phyloP scores from a whole-genome alignment of 1,284 basidiomycete genomes.

The Sutorius eximius region DNA sequence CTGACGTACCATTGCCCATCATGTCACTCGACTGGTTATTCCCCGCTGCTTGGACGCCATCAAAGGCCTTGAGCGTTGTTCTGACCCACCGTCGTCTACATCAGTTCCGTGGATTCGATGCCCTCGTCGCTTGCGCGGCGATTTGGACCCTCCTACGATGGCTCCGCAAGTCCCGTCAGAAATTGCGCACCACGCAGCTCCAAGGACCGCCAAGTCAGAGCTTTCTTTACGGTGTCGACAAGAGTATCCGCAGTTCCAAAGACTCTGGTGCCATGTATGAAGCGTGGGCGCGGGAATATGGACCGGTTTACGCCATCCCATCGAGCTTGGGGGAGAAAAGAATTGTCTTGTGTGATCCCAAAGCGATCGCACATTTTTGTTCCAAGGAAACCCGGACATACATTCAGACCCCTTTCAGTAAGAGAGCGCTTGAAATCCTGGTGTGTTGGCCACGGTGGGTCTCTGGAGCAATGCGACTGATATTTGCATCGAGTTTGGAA shows the following conservation, averaged over 20 bases:
- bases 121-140: not conserved
- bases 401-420: slow-evolving; percentile 38
- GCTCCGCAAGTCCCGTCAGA: not conserved
- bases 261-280: slow-evolving; percentile 12
- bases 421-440: slow-evolving; percentile 41
- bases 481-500: slow-evolving; percentile 2
- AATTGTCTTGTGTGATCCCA: slow-evolving; percentile 36
- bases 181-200: not conserved
- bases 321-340: slow-evolving; percentile 40
- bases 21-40: not conserved
- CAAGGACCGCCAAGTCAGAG: not conserved
- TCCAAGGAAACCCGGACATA: slow-evolving; percentile 48
- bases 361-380: slow-evolving; percentile 39
- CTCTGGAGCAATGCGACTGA: not conserved
- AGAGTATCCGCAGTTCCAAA: not conserved
- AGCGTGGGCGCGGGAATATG: slow-evolving; percentile 10
- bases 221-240: slow-evolving; percentile 12
- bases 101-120: not conserved
- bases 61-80: not conserved
- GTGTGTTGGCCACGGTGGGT: slow-evolving; percentile 33
- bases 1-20: not conserved
- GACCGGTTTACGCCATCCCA: slow-evolving; percentile 29
- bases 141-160: not conserved
- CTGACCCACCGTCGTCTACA: not conserved
- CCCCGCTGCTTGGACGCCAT: not conserved